Evolutionary conservation across 768 basidiomycete genomes (phyloP), one percentile per base, ranked within the genome.

Genomic region (Sutorius australiensis): DNA sequence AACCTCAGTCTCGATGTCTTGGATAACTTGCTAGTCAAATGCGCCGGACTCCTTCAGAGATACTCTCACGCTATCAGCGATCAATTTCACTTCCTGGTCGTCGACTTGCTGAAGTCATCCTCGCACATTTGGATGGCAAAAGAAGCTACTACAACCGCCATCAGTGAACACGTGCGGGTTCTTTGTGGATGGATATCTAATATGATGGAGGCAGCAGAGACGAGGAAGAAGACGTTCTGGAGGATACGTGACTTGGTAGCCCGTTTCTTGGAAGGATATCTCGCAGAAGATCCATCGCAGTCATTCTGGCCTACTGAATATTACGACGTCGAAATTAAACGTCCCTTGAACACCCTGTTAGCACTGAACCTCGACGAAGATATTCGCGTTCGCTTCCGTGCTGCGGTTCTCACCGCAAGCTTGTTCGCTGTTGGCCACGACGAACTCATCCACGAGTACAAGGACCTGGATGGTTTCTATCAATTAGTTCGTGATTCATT

Each of bases 381-480:
- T 64, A 82, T 89, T 17, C 82, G 93, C 31, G 87, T 97, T 42
- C 83, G 95, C 14, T 88, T 93, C 64, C 84, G 89, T 30, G 80
- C 79, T 1, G 87, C 87, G 1, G 72, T 76, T 13, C 68, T 80
- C n/a, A 83, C 76, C 48, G 78, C 84, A 30, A 74, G 75, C 8
- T 65, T 89, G 24, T 84, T 90, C 59, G 73, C 78, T 3, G 66
- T 79, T 2, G 73, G 51, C 9, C 57, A 55, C 19, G 59, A 56
- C 11, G 55, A 48, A 21, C 82, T 16, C 73, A 75, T 42, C 17
- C 56, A 50, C 30, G 52, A 57, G 16, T 56, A 58, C 19, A 56
- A 62, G 24, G 58, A 62, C 31, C n/a, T 69, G 33, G 66, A 67
- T 3, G 57, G 46, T 34, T 63, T 67, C 39, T 91, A 90, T 58